Evolutionary conservation across 768 basidiomycete genomes (phyloP), one percentile per base, ranked within the genome.

Genomic region (Cubamyces lactineus): DNA sequence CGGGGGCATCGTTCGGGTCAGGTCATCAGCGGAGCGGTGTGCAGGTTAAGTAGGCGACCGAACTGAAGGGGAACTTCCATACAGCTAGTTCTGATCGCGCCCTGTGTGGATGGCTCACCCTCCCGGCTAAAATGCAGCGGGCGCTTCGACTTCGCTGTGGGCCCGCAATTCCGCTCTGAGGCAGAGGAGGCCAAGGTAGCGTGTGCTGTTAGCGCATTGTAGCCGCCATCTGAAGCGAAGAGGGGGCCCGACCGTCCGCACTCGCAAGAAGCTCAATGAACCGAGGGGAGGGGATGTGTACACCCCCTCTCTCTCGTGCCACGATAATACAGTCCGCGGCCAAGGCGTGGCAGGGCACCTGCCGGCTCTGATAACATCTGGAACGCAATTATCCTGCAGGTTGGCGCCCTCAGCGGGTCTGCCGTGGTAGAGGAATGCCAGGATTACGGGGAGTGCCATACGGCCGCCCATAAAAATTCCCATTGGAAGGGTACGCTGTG

Each of bases 11-110:
- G 39, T 60, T 49, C 48, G 50, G 41, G 47, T 43, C 42, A n/a
- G n/a, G 58, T 15, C 41, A 46, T 62, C 49, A 24, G 34, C 30
- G 13, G 23, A 28, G 51, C 41, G 30, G 41, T 57, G 46, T 7
- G 12, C 40, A 34, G 47, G 50, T 65, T 65, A 62, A 61, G 64
- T 65, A 65, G 64, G 53, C 45, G 51, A 53, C 39, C 30, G 53
- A 49, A 41, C 42, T 51, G 58, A 46, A 57, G 53, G 17, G 34
- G 24, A 50, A 16, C 56, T 50, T 61, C 57, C 53, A 52, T 47
- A 23, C 34, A 34, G 23, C 17, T 64, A 58, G 57, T 34, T 59
- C 62, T 63, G 62, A 63, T 63, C 52, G 24, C 50, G 15, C 42
- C n/a, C 24, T 30, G 24, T 13, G n/a, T 43, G n/a, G 46, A 47